Conservation (phyloP, 495 filamentous ascomycete species). For the Diplogelasinospora grovesii region DNA sequence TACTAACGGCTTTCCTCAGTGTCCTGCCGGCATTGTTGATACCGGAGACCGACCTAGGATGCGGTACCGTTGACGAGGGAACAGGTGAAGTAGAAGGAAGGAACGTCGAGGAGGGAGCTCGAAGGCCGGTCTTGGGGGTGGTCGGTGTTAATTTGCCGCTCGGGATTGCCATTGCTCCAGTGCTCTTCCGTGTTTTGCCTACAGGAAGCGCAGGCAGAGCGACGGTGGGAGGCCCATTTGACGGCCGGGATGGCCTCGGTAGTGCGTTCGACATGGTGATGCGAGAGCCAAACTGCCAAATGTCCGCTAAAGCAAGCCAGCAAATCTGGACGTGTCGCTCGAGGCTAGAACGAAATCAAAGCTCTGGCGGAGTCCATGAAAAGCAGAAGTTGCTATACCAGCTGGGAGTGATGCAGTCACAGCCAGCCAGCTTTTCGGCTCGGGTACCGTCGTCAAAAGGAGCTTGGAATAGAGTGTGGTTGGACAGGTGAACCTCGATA, state of each 20-base stretch:
- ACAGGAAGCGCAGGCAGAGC: conserved; percentile 64
- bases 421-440: too few relatives aligned
- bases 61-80: conserved; percentile 43
- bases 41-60: conserved; percentile 43
- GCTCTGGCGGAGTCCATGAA: conserved; percentile 11
- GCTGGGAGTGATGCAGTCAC: too few relatives aligned
- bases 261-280: conserved; percentile 54
- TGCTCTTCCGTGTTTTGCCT: conserved; percentile 63
- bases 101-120: conserved; percentile 52
- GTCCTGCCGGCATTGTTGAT: conserved; percentile 52
- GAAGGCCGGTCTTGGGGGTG: conserved; percentile 51
- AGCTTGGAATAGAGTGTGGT: background rate
- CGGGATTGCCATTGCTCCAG: conserved; percentile 39
- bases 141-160: conserved; percentile 39
- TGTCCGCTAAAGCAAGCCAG: background rate
- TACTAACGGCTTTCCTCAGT: conserved; percentile 81
- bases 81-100: conserved; percentile 41
- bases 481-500: conserved; percentile 2
- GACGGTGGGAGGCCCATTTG: conserved; percentile 56
- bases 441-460: background rate
- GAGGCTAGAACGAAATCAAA: conserved; percentile 1
- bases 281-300: background rate
- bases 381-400: too few relatives aligned
- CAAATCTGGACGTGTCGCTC: background rate
- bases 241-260: conserved; percentile 56